These are phyloP conservation scores for Artemisia tridentata DNA, from an alignment of 129 eudicot species.

Conservation along the genomic window DNA sequence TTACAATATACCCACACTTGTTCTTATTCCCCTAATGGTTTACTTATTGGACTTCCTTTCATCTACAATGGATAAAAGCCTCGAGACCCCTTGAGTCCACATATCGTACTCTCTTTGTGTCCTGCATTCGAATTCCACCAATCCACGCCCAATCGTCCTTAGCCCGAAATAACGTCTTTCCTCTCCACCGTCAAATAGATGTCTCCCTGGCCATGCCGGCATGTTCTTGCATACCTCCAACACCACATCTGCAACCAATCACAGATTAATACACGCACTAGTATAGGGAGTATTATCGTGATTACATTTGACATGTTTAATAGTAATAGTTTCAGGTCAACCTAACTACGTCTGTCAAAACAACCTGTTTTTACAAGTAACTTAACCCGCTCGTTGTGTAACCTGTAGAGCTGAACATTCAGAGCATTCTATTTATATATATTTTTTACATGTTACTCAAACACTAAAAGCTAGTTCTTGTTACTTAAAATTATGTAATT, in stretches of 20 bases:
- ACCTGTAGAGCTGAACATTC: too few species aligned
- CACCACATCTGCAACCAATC: slow-evolving; percentile 65
- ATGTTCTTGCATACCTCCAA: slow-evolving; percentile 80
- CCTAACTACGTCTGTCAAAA: too few species aligned
- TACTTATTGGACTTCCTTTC: slow-evolving; percentile 48
- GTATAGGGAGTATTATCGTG: too few species aligned
- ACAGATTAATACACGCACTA: neutral
- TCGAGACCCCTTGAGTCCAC: slow-evolving; percentile 93
- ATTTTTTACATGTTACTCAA: too few species aligned
- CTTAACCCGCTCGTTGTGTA: too few species aligned
- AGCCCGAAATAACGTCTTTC: slow-evolving; percentile 84
- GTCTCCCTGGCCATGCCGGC: slow-evolving; percentile 97
- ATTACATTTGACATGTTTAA: too few species aligned
- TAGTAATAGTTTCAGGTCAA: too few species aligned
- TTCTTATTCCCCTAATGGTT: slow-evolving; percentile 8
- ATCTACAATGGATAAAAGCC: slow-evolving; percentile 68
- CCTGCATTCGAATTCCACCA: slow-evolving; percentile 88
- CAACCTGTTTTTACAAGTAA: too few species aligned
- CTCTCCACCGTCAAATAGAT: slow-evolving; percentile 73
- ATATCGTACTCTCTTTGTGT: slow-evolving; percentile 75
- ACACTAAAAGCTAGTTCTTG: too few species aligned
- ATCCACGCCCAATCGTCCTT: slow-evolving; percentile 68
- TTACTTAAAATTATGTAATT: too few species aligned
- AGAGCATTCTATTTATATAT: too few species aligned
- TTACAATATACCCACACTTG: slow-evolving; percentile 34